Evolutionary conservation across 192 early-diverging fungal genomes (phyloP), one percentile per base, ranked within the genome.

Genomic region (Dissophora globulifera): DNA sequence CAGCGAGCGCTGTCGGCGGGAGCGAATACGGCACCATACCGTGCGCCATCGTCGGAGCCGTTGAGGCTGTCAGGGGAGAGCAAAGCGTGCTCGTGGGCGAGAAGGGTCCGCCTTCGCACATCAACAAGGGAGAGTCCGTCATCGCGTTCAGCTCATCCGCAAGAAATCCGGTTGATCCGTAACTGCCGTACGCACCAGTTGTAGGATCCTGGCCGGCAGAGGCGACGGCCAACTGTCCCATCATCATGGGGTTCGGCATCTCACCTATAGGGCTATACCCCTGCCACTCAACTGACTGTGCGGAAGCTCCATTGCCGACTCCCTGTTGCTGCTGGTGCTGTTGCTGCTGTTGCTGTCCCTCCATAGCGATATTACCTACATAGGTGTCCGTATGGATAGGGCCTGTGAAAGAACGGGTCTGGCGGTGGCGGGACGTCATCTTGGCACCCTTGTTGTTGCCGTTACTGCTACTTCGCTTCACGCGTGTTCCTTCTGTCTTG

Each of bases 331-430:
- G n/a, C n/a, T n/a, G n/a, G n/a, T n/a, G n/a, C n/a, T n/a, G n/a
- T n/a, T n/a, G n/a, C n/a, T n/a, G n/a, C n/a, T n/a, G n/a, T n/a
- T 4, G 40, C 4, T 19, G 48, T 7, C 33, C 45, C 40, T 50
- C 48, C 7, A 57, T 22, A 3, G 33, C 19, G 26, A 51, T n/a
- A 41, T 62, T 33, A 15, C 68, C 59, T 33, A 62, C 41, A n/a
- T 59, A 68, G 1, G 67, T n/a, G 3, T 76, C 71, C 0, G 71
- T 61, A 12, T 76, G 56, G 47, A 67, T 61, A 33, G 62, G 62
- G 10, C 72, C 72, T 2, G 58, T 76, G 53, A 76, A 76, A 10
- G 72, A 76, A 11, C 72, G 62, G 0, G 72, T 76, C 63, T 76
- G 72, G 58, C 72, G 72, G 27, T 76, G 72, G 16, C 72, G 63